phyloP scores from a whole-genome alignment of 2,329 filamentous ascomycete genomes.

The Bipolaris sorokiniana region DNA sequence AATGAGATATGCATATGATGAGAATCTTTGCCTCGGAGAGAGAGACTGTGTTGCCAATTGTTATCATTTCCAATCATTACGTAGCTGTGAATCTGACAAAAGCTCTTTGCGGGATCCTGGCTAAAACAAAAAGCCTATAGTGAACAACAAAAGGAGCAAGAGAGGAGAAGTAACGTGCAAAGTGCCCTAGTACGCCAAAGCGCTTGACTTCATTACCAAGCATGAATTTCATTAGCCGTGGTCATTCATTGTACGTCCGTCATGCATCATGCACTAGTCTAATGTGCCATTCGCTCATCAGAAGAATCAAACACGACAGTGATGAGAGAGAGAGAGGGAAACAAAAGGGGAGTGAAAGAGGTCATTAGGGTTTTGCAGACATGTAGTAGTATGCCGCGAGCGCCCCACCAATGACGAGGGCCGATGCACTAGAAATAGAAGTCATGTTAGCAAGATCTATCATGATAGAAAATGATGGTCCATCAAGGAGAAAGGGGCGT shows the following conservation, averaged over 20 bases:
- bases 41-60: not conserved
- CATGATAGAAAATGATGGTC: not conserved
- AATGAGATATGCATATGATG: not conserved
- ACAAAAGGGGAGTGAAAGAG: not conserved
- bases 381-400: constrained; percentile 20
- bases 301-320: not conserved
- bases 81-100: not conserved
- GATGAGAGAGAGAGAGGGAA: not conserved
- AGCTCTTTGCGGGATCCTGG: not conserved
- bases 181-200: not conserved
- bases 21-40: not conserved
- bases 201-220: not conserved
- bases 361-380: constrained; percentile 3
- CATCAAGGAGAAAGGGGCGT: no score
- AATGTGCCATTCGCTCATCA: not conserved
- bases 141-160: not conserved
- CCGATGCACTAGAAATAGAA: constrained; percentile 7
- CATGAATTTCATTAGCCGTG: not conserved
- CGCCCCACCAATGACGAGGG: constrained; percentile 15
- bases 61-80: not conserved
- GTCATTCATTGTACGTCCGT: not conserved
- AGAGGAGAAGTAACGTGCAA: not conserved
- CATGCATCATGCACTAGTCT: not conserved
- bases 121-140: not conserved
- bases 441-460: constrained; percentile 5